Conservation (phyloP, 768 basidiomycete species). For the Guyanaporus albipodus region DNA sequence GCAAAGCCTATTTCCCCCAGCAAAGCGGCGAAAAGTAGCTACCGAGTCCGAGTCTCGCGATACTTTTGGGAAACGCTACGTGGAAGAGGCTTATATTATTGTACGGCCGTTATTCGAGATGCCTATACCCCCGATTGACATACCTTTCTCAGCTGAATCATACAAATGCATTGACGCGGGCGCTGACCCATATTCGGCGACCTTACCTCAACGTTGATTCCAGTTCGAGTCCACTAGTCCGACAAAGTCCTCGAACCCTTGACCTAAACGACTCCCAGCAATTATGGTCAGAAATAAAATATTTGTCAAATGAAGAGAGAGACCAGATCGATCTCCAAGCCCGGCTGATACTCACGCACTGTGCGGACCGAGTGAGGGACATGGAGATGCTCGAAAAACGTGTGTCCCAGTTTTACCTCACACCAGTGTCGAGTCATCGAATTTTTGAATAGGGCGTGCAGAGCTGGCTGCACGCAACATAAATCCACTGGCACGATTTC, state of each 20-base stretch:
- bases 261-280: slow-evolving; percentile 51
- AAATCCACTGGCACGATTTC: slow-evolving; percentile 62
- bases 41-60: slow-evolving; percentile 37
- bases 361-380: slow-evolving; percentile 81
- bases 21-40: slow-evolving; percentile 48
- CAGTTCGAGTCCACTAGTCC: slow-evolving; percentile 46
- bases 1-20: slow-evolving; percentile 38
- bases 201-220: slow-evolving; percentile 84
- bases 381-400: slow-evolving; percentile 89
- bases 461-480: slow-evolving; percentile 62
- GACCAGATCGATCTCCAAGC: slow-evolving; percentile 96
- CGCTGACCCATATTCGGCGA: slow-evolving; percentile 73
- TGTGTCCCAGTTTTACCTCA: slow-evolving; percentile 39
- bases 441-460: slow-evolving; percentile 49
- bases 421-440: slow-evolving; percentile 15
- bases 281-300: slow-evolving; percentile 60
- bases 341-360: slow-evolving; percentile 77
- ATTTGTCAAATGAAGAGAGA: slow-evolving; percentile 85
- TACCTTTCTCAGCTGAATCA: slow-evolving; percentile 56
- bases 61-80: slow-evolving; percentile 59
- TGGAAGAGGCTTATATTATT: slow-evolving; percentile 72
- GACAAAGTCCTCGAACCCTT: slow-evolving; percentile 48
- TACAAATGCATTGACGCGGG: slow-evolving; percentile 62
- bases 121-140: neutral
- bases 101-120: slow-evolving; percentile 32